Percentiles rank a stretch among this genome's conserved stretches.
These are phyloP conservation scores for Fusarium sp. DNA, from an alignment of 2,329 filamentous ascomycete genomes.

Conservation along the genomic window DNA sequence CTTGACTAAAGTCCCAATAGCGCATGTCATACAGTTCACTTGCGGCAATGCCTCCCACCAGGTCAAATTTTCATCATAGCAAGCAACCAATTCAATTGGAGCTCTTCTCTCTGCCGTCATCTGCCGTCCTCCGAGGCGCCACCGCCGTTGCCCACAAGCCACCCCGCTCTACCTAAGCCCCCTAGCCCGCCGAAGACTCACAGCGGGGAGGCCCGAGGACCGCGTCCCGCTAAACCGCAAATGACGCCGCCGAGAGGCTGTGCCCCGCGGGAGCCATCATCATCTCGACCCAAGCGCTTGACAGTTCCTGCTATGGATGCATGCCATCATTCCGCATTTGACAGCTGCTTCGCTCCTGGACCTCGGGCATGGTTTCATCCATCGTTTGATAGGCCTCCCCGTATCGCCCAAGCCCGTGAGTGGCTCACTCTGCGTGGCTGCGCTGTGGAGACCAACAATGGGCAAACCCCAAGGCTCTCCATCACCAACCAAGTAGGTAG, in stretches of 20 bases:
- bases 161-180: no score
- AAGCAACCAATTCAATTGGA: neutral
- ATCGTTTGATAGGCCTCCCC: neutral
- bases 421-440: neutral
- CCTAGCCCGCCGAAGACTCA: constrained; percentile 22
- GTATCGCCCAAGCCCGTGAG: constrained; percentile 30
- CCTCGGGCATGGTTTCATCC: neutral
- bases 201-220: constrained; percentile 14
- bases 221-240: constrained; percentile 10
- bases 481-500: neutral
- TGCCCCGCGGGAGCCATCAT: neutral
- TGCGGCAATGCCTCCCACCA: no score
- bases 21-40: no score
- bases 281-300: neutral
- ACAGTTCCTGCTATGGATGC: neutral
- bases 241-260: constrained; percentile 19
- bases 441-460: neutral
- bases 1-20: no score
- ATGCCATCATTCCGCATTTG: neutral
- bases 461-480: constrained; percentile 36
- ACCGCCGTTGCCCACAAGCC: constrained; percentile 13
- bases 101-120: constrained; percentile 19
- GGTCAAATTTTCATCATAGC: no score
- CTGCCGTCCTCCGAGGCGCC: neutral
- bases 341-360: constrained; percentile 9